phyloP scores from a whole-genome alignment of 371 early-diverging fungal species.

The Zancudomyces culisetae region DNA sequence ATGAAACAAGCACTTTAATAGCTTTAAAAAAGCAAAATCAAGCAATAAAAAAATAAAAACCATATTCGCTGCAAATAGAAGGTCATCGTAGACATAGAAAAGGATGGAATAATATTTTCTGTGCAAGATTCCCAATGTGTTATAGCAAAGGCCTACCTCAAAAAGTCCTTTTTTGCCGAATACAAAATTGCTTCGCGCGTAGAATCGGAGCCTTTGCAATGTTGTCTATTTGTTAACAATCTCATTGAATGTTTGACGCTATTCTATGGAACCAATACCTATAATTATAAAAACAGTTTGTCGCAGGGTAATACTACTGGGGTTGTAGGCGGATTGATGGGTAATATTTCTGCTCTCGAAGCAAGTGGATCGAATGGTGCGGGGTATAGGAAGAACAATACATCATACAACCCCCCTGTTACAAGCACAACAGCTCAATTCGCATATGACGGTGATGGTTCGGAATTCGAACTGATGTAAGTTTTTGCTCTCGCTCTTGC shows the following conservation, averaged over 20 bases:
- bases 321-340: no score
- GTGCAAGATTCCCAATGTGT: slow-evolving; percentile 25
- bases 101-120: slow-evolving; percentile 17
- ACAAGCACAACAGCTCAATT: slow-evolving; percentile 12
- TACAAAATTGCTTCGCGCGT: slow-evolving; percentile 6
- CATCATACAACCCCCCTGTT: no score
- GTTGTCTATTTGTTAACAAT: slow-evolving; percentile 20
- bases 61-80: no score
- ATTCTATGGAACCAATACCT: slow-evolving; percentile 17
- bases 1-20: no score
- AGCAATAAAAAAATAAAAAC: no score
- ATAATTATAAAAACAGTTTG: neutral
- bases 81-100: slow-evolving; percentile 6
- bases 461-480: slow-evolving; percentile 18
- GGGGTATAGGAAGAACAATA: no score
- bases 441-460: slow-evolving; percentile 15
- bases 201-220: slow-evolving; percentile 7
- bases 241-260: slow-evolving; percentile 28
- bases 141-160: slow-evolving; percentile 24
- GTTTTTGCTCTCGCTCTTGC: neutral
- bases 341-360: no score
- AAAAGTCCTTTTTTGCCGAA: slow-evolving; percentile 14
- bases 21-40: no score
- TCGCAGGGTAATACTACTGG: neutral
- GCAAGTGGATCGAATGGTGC: no score